These are phyloP conservation scores for Suhomyces choctaworum DNA, from an alignment of 1,139 yeast genomes.

Conservation along the genomic window DNA sequence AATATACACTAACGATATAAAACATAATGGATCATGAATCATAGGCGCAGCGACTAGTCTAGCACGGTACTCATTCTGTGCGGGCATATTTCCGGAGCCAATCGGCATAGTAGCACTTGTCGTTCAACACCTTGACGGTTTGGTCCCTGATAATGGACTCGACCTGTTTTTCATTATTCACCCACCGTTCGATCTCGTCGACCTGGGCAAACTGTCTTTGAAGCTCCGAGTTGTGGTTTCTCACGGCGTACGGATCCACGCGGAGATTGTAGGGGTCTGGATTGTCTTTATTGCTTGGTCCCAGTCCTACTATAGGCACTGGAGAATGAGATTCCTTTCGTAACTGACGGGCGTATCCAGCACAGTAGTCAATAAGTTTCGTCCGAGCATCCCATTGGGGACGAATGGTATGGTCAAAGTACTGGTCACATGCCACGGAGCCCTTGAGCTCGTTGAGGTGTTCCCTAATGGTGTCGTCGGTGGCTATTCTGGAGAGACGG, in stretches of 20 bases:
- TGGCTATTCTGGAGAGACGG: constrained; percentile 37
- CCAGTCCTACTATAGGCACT: neutral
- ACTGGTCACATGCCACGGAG: constrained; percentile 26
- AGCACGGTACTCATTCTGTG: no score
- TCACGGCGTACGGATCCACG: constrained; percentile 43
- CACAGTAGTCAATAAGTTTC: constrained; percentile 33
- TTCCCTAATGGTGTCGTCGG: constrained; percentile 43
- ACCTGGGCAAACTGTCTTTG: constrained; percentile 27
- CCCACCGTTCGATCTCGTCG: constrained; percentile 40
- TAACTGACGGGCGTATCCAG: constrained; percentile 26
- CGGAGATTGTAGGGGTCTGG: constrained; percentile 27
- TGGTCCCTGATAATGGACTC: constrained; percentile 39
- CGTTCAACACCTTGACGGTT: constrained; percentile 34
- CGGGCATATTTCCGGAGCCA: no score
- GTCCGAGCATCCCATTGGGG: constrained; percentile 43
- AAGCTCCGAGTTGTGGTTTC: constrained; percentile 24
- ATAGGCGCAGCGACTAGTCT: no score
- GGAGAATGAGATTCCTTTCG: constrained; percentile 13
- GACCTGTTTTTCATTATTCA: constrained; percentile 34
- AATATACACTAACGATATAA: neutral
- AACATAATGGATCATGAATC: no score
- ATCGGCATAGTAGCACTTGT: constrained; percentile 38
- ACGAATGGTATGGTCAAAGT: constrained; percentile 28
- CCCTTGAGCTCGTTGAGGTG: constrained; percentile 35
- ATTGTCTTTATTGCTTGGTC: neutral